Percentiles rank a stretch among this genome's conserved stretches.
These are phyloP conservation scores for Leccinellum luteum DNA, from an alignment of 768 basidiomycete genomes.

Conservation along the genomic window DNA sequence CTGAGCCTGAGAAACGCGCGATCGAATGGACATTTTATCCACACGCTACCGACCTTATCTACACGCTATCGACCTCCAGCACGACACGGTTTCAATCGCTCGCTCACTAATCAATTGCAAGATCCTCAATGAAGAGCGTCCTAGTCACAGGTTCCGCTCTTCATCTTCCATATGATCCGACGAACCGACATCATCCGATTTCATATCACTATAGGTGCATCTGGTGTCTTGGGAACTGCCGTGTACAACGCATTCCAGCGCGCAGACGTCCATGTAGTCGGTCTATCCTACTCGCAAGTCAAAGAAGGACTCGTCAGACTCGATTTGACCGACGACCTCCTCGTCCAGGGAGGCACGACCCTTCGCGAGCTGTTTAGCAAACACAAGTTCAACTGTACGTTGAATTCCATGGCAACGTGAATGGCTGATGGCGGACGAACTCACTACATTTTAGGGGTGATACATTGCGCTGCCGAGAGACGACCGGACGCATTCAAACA, in stretches of 20 bases:
- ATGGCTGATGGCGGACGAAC: conserved; percentile 3
- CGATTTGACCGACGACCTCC: conserved; percentile 58
- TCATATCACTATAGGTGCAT: conserved; percentile 64
- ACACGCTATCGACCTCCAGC: too few relatives aligned
- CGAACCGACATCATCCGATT: background rate
- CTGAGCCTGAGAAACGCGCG: background rate
- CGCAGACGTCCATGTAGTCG: conserved; percentile 47
- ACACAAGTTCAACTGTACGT: conserved; percentile 70
- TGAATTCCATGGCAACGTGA: background rate
- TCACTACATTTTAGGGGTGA: conserved; percentile 56
- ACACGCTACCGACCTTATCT: too few relatives aligned
- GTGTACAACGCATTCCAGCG: conserved; percentile 64
- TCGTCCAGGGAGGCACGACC: conserved; percentile 35
- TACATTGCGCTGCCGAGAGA: conserved; percentile 95
- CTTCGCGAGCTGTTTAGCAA: conserved; percentile 52
- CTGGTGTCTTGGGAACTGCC: conserved; percentile 85
- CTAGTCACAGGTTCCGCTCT: conserved; percentile 50
- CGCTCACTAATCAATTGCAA: background rate
- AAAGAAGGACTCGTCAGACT: conserved; percentile 52
- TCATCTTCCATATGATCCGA: conserved; percentile 11
- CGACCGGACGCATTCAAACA: conserved; percentile 91
- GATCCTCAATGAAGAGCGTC: conserved; percentile 40
- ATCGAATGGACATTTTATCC: too few relatives aligned
- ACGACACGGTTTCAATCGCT: background rate
- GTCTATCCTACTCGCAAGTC: conserved; percentile 71